A percentile compares a stretch with the other conserved stretches of the same genome.
Evolutionary conservation across 2,329 filamentous ascomycete species (phyloP).

Genomic region (Annulohypoxylon truncatum): DNA sequence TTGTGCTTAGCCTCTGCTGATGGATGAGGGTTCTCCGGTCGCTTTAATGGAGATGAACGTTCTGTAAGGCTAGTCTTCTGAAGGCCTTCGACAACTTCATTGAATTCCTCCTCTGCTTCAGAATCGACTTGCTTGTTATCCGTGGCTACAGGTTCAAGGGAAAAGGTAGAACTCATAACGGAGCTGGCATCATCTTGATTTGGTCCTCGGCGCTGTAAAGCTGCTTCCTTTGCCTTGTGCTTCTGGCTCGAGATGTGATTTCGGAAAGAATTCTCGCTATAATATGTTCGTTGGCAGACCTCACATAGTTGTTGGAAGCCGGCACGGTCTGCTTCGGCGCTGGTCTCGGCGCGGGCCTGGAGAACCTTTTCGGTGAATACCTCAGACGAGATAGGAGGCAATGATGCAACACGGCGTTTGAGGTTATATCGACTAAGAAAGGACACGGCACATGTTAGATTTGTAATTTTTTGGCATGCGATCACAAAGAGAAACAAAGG

Average conservation of each 20-base stretch:
- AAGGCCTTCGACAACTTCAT: slow-evolving; percentile 80
- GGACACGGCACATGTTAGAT: slow-evolving; percentile 35
- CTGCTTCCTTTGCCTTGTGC: slow-evolving; percentile 77
- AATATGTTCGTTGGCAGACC: slow-evolving; percentile 91
- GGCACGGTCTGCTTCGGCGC: slow-evolving; percentile 86
- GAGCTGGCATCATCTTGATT: slow-evolving; percentile 76
- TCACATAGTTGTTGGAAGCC: slow-evolving; percentile 87
- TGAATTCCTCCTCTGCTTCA: slow-evolving; percentile 79
- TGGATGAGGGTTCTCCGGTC: slow-evolving; percentile 64
- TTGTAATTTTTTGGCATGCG: not conserved
- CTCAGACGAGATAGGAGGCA: slow-evolving; percentile 91
- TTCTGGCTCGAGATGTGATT: slow-evolving; percentile 94
- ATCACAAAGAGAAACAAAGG: not conserved
- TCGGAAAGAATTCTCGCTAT: slow-evolving; percentile 93
- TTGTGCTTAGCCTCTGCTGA: slow-evolving; percentile 56
- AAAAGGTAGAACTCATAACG: slow-evolving; percentile 90
- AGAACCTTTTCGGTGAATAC: slow-evolving; percentile 96
- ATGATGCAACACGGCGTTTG: slow-evolving; percentile 89
- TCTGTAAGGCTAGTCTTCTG: slow-evolving; percentile 68
- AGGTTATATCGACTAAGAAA: slow-evolving; percentile 85
- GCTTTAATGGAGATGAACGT: slow-evolving; percentile 62
- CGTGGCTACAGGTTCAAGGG: slow-evolving; percentile 76
- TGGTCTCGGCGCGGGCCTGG: slow-evolving; percentile 85
- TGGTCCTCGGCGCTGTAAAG: slow-evolving; percentile 54
- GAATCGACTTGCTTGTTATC: slow-evolving; percentile 65